These are phyloP conservation scores for Malassezia brasiliensis DNA, from an alignment of 1,284 basidiomycete species.

Conservation along the genomic window DNA sequence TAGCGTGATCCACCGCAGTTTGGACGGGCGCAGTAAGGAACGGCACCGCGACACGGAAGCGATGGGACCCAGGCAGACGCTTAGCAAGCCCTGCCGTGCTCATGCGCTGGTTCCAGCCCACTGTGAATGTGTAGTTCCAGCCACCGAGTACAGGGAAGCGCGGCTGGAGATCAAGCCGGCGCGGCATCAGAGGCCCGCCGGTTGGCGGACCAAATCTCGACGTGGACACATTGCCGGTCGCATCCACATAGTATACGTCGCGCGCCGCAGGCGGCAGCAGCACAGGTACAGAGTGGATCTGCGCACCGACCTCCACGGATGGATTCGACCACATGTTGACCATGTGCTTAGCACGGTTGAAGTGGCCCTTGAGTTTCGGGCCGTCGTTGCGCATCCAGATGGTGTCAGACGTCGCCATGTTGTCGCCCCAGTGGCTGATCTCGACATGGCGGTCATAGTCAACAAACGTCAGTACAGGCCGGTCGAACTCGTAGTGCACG, in stretches of 20 bases:
- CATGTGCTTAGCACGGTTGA: constrained; percentile 83
- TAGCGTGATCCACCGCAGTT: constrained; percentile 69
- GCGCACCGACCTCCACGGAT: constrained; percentile 55
- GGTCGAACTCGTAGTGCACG: constrained; percentile 71
- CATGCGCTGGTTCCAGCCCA: constrained; percentile 74
- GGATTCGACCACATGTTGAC: constrained; percentile 59
- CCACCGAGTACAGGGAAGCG: constrained; percentile 89
- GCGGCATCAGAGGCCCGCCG: constrained; percentile 41
- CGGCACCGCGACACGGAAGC: constrained; percentile 67
- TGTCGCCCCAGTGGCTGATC: constrained; percentile 92
- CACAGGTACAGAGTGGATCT: constrained; percentile 1
- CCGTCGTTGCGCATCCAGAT: constrained; percentile 76
- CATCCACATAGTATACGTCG: constrained; percentile 34
- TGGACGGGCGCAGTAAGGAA: constrained; percentile 73
- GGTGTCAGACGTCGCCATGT: constrained; percentile 83
- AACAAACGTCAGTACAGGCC: constrained; percentile 67
- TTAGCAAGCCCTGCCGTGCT: background rate
- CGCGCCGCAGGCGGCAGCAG: constrained; percentile 17
- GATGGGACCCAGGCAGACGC: constrained; percentile 51
- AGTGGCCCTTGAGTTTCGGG: constrained; percentile 84
- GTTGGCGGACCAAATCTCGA: constrained; percentile 62
- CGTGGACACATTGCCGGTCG: constrained; percentile 90
- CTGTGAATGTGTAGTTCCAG: constrained; percentile 91
- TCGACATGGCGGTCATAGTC: constrained; percentile 69
- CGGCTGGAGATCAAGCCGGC: constrained; percentile 65